phyloP scores from a whole-genome alignment of 1,139 yeast genomes.

The Taphrina pruni region DNA sequence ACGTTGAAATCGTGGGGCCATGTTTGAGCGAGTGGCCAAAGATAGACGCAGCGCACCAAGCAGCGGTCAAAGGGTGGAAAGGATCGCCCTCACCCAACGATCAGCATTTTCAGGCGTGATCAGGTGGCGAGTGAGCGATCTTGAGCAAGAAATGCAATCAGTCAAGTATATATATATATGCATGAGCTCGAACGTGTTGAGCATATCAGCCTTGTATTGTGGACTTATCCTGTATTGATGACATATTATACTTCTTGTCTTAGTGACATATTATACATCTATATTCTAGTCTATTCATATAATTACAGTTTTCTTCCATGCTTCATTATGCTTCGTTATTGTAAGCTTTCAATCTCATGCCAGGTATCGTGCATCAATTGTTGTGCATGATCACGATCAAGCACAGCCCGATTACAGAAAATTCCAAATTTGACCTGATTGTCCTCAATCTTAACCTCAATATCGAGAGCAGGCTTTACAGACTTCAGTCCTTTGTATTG shows the following conservation, averaged over 20 bases:
- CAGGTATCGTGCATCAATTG: conserved; percentile 10
- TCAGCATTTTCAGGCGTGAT: no score
- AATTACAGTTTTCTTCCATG: no score
- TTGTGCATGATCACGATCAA: not conserved
- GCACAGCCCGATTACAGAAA: conserved; percentile 32
- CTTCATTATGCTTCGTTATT: not conserved
- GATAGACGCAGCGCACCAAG: not conserved
- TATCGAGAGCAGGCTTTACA: conserved; percentile 35
- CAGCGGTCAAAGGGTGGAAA: not conserved
- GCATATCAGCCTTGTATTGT: not conserved
- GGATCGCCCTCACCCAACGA: conserved; percentile 3
- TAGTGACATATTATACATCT: not conserved
- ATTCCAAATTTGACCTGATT: conserved; percentile 44
- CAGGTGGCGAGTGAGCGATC: no score
- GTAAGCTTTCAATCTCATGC: not conserved
- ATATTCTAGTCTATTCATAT: not conserved
- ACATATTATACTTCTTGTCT: not conserved
- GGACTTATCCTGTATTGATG: not conserved
- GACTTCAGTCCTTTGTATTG: not conserved
- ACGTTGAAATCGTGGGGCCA: not conserved
- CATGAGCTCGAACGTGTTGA: not conserved
- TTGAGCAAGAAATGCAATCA: no score
- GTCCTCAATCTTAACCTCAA: conserved; percentile 46
- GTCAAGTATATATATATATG: no score
- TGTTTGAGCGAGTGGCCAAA: not conserved